Base-by-base conservation (phyloP, 495 filamentous ascomycete genomes). In the Talaromyces proteolyticus region DNA sequence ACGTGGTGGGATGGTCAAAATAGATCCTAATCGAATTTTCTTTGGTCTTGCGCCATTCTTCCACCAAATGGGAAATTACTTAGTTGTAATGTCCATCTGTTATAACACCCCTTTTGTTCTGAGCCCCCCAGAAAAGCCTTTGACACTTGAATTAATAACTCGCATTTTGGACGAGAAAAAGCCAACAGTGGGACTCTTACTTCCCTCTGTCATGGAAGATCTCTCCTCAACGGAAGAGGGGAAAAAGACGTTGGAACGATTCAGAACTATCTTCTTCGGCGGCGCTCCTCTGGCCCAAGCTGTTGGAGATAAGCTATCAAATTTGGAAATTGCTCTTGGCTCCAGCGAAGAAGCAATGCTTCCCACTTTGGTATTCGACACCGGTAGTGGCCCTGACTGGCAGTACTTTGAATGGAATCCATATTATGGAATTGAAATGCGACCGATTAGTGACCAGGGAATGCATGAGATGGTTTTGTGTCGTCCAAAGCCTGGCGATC, bases 371-470 rank as follows among this genome's bases (percentile, higher is more conserved):
- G 53, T 64, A 14, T 70, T 73, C 16, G 34, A 59, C 0, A 52
- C 68, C n/a, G 48, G 16, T 0, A 57, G n/a, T n/a, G n/a, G n/a
- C n/a, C n/a, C 69, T 19, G 65, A 80, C 22, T 82, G 80, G 79
- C 54, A 67, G 42, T 80, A 67, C 42, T 59, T 82, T 42, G 63
- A 78, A 55, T 69, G 73, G 57, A 64, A 78, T 53, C 67, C 72
- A 0, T 60, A 69, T 8, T 56, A 54, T 40, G 72, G 76, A 12
- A 70, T 74, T 63, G 64, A 72, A 7, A 66, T 67, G 51, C 59
- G 61, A 34, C 58, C 64, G 17, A 67, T 49, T 7, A 70, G 66
- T 4, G 14, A 14, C 29, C 70, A 77, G 0, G 67, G 66, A 0
- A 55, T 72, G 1, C 82, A 66, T 39, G 76, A 76, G 47, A 60